A percentile compares a stretch with the other conserved stretches of the same genome.
phyloP scores from a whole-genome alignment of 116 monocot species.

The Trichopus zeylanicus region DNA sequence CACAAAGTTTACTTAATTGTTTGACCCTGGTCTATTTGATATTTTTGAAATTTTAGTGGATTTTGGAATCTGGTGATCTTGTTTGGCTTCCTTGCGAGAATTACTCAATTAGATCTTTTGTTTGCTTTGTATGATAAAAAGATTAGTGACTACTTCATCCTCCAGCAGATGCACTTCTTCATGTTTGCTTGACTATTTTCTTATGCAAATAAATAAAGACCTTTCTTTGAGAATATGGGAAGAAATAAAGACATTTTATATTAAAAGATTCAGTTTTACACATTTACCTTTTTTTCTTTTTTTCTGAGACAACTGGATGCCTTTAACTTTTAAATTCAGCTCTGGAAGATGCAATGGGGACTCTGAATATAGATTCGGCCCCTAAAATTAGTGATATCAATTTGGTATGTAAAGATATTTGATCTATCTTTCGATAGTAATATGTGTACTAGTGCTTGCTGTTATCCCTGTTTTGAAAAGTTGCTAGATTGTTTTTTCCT shows the following conservation, averaged over 20 bases:
- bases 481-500: not conserved
- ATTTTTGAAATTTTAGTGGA: not conserved
- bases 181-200: not conserved
- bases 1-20: too few species aligned
- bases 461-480: not conserved
- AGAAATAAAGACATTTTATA: too few species aligned
- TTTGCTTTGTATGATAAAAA: too few species aligned
- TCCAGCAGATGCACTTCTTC: too few species aligned
- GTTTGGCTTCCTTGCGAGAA: not conserved
- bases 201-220: not conserved
- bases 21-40: too few species aligned
- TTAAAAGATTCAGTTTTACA: too few species aligned
- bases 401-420: conserved; percentile 18
- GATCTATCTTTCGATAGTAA: not conserved
- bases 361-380: conserved; percentile 35
- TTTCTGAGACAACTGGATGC: not conserved
- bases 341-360: conserved; percentile 36
- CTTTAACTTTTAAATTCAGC: conserved; percentile 31
- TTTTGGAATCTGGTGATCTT: not conserved
- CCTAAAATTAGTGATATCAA: conserved; percentile 14
- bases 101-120: not conserved
- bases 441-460: not conserved
- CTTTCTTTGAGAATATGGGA: not conserved
- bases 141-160: too few species aligned
- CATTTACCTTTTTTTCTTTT: too few species aligned